Conservation (phyloP, 441 rosid species). For the Kokia cookei region DNA sequence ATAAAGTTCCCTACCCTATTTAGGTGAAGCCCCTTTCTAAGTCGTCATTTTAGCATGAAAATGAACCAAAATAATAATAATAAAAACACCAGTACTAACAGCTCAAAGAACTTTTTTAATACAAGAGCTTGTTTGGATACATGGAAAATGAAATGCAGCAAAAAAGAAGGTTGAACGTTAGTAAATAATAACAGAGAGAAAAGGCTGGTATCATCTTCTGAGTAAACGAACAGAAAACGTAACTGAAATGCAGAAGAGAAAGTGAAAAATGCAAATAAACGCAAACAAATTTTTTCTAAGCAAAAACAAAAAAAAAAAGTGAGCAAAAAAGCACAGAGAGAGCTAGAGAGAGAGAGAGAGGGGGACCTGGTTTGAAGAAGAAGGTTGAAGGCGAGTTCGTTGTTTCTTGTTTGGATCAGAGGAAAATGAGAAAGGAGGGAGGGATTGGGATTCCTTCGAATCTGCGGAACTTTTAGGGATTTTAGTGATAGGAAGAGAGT, state of each 20-base stretch:
- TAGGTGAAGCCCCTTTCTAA: neutral
- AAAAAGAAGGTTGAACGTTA: neutral
- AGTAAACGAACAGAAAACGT: constrained; percentile 7
- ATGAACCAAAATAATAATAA: neutral
- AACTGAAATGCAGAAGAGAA: neutral
- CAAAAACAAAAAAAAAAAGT: neutral
- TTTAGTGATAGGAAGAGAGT: constrained; percentile 6
- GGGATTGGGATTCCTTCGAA: constrained; percentile 24
- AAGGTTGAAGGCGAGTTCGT: neutral
- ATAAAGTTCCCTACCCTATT: neutral
- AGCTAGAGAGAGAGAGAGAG: neutral
- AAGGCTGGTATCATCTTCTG: neutral
- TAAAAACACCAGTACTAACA: neutral
- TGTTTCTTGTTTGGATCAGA: neutral
- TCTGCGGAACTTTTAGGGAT: constrained; percentile 35
- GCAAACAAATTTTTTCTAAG: neutral
- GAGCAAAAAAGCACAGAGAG: neutral
- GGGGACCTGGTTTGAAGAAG: neutral
- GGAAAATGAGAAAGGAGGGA: neutral
- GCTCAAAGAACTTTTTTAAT: neutral
- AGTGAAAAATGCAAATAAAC: neutral
- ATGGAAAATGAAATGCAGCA: constrained; percentile 1
- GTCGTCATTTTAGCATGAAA: neutral
- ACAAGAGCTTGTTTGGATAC: neutral
- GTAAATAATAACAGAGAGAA: neutral